Percentiles rank a stretch among this genome's conserved stretches.
Evolutionary conservation across 768 basidiomycete species (phyloP).

Genomic region (Kwoniella sp.): DNA sequence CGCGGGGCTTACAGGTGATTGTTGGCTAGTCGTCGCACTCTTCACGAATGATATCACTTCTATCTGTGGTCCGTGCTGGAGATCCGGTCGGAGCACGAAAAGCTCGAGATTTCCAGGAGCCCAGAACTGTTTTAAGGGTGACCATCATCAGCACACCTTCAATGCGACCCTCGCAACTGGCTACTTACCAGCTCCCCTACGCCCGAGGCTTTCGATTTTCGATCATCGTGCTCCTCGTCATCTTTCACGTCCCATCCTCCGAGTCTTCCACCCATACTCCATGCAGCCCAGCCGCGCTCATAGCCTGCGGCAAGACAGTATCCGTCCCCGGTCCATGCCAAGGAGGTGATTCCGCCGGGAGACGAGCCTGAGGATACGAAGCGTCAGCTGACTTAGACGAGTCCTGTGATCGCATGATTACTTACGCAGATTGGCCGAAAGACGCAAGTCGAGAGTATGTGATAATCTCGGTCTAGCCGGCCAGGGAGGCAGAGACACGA

Average conservation of each 20-base stretch:
- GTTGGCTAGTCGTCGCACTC: constrained; percentile 86
- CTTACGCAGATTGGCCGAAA: constrained; percentile 38
- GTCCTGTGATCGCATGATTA: no score
- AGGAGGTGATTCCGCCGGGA: constrained; percentile 42
- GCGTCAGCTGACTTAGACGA: no score
- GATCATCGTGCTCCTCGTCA: constrained; percentile 66
- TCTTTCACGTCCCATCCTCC: constrained; percentile 75
- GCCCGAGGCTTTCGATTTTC: constrained; percentile 59
- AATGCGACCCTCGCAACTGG: background rate
- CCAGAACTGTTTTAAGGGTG: constrained; percentile 71
- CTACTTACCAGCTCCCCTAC: constrained; percentile 68
- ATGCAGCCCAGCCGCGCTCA: constrained; percentile 84
- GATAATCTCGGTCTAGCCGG: constrained; percentile 65
- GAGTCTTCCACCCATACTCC: constrained; percentile 85
- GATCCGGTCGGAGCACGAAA: constrained; percentile 61
- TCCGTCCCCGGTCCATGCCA: constrained; percentile 95
- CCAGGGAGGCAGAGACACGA: constrained; percentile 69
- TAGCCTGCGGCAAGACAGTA: constrained; percentile 92
- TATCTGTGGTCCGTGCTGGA: constrained; percentile 62
- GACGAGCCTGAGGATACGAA: constrained; percentile 24
- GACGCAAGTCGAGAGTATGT: constrained; percentile 59
- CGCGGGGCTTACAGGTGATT: constrained; percentile 72
- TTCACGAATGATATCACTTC: constrained; percentile 91
- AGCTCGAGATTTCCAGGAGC: constrained; percentile 88
- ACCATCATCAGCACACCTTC: background rate